Base-by-base conservation (phyloP, 2,329 filamentous ascomycete genomes). In the Ceratocystis smalleyi region DNA sequence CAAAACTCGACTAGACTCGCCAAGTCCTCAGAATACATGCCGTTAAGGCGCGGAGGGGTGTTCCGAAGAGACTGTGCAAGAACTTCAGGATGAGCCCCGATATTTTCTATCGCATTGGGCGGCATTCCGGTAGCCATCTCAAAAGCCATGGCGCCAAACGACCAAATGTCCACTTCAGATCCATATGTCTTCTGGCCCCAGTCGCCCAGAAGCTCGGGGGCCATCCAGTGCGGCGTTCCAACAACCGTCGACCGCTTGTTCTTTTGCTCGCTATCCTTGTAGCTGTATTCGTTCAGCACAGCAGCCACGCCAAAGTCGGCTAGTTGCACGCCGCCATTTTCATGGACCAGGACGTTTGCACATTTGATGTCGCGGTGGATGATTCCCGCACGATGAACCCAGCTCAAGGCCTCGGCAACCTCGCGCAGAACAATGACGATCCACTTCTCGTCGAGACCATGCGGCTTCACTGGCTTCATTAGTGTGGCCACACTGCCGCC, bases 181-280 rank as follows among this genome's bases (percentile, higher is more conserved):
- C 85, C 85, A 71, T 88, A 88, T 19, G 60, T 51, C 6, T 47
- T 27, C n/a, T 60, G 49, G 6, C 55, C 40, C n/a, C 49, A 43
- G 4, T 83, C 83, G 65, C 86, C 82, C 69, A 88, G 85, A 12
- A 92, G 78, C 70, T 94, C 89, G 0, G 87, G 88, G 0, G 89
- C 87, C 88, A 94, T 91, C 87, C 88, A 94, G 73, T 91, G 85
- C 2, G 86, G 86, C 0, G 89, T 94, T 24, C 89, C 89, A 64
- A 92, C 87, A 60, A 92, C 86, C 0, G 89, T 92, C 5, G 86
- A 86, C 63, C 88, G 79, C 74, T 94, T 94, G 69, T 88, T 85
- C 68, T 88, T 86, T 51, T 80, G 86, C 71, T 91, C 87, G 65
- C 91, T 82, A 59, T 89, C 35, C 32, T 43, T 32, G 24, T 45